Percentiles rank a stretch among this genome's conserved stretches.
These are phyloP conservation scores for Rhodotorula glutinis DNA, from an alignment of 1,284 basidiomycete genomes.

Conservation along the genomic window DNA sequence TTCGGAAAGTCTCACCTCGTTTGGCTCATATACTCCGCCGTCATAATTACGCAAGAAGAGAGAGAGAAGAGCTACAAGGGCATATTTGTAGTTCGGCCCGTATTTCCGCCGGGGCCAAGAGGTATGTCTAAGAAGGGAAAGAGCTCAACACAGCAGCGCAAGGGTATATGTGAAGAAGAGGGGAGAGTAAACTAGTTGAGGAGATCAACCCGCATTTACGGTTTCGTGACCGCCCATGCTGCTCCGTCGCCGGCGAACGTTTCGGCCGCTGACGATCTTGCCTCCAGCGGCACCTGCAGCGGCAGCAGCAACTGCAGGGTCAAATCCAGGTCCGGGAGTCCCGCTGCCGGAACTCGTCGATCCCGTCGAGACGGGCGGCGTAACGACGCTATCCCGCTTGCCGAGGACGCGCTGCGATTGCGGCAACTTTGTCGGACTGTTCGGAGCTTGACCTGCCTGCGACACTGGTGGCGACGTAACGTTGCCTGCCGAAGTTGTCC, in stretches of 20 bases:
- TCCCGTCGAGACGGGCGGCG: background rate
- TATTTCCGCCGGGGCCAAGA: too few relatives aligned
- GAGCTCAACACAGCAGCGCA: too few relatives aligned
- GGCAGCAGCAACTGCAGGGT: slow-evolving; percentile 1
- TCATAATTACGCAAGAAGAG: too few relatives aligned
- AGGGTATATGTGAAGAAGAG: background rate
- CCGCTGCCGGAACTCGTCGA: background rate
- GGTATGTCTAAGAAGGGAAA: too few relatives aligned
- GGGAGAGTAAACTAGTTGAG: background rate
- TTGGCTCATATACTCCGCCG: too few relatives aligned
- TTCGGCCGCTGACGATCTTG: slow-evolving; percentile 4
- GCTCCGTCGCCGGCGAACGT: slow-evolving; percentile 21
- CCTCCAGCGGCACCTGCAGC: background rate
- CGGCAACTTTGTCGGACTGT: slow-evolving; percentile 28
- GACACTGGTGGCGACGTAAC: too few relatives aligned
- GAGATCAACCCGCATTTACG: slow-evolving; percentile 8
- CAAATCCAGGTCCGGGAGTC: background rate
- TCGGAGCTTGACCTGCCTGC: slow-evolving; percentile 13
- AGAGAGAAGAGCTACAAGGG: too few relatives aligned
- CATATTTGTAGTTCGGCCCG: too few relatives aligned
- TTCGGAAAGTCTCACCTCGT: too few relatives aligned
- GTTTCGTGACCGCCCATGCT: slow-evolving; percentile 28
- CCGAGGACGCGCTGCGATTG: slow-evolving; percentile 26
- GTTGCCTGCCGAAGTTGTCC: background rate
- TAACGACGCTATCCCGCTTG: slow-evolving; percentile 12